phyloP scores from a whole-genome alignment of 345 rosid species.

The Pugionium cornutum region DNA sequence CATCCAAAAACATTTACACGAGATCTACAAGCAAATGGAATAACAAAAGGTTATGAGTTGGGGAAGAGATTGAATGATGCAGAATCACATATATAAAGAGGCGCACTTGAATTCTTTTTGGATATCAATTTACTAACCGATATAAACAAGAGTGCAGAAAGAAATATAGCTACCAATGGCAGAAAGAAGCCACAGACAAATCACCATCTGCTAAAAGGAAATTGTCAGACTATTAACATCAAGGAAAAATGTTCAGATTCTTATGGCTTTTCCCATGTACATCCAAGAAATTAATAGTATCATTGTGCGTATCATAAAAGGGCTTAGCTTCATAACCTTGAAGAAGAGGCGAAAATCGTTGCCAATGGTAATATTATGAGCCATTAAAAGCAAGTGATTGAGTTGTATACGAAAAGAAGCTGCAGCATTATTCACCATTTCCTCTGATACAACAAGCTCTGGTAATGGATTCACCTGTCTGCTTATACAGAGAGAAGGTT shows the following conservation, averaged over 20 bases:
- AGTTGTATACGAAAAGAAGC: constrained; percentile 78
- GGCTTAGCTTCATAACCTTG: constrained; percentile 48
- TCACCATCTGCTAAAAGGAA: constrained; percentile 64
- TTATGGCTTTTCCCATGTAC: no score
- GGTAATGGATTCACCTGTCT: constrained; percentile 51
- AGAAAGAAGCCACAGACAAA: constrained; percentile 86
- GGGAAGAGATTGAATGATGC: no score
- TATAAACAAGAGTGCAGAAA: constrained; percentile 81
- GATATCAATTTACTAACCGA: constrained; percentile 51
- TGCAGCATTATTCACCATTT: constrained; percentile 77
- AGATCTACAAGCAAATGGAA: not conserved
- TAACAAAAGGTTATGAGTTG: not conserved
- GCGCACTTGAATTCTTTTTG: no score
- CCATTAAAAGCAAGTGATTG: constrained; percentile 75
- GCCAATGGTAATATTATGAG: constrained; percentile 82
- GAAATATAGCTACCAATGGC: constrained; percentile 79
- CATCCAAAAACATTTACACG: constrained; percentile 5
- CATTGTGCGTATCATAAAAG: constrained; percentile 16
- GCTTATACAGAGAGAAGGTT: constrained; percentile 9
- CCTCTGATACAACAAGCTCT: constrained; percentile 80
- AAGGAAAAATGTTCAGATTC: no score
- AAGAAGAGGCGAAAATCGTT: constrained; percentile 79
- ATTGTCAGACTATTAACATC: constrained; percentile 11
- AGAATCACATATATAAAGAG: no score
- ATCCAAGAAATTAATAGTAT: not conserved